These are phyloP conservation scores for Tylopilus balloui DNA, from an alignment of 768 basidiomycete genomes.

Conservation along the genomic window DNA sequence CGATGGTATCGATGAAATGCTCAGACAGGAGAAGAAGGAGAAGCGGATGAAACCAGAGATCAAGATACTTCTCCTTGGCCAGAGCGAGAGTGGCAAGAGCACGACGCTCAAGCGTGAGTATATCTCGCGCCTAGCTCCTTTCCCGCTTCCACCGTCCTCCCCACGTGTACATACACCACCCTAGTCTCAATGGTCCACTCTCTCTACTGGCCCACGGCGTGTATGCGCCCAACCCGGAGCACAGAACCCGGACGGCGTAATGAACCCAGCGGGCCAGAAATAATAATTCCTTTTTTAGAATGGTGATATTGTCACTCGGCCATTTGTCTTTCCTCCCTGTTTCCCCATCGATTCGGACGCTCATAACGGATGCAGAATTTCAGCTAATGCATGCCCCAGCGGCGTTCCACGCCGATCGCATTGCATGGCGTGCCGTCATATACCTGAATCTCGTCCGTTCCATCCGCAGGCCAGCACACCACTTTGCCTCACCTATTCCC, in stretches of 20 bases:
- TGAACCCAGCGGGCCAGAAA: background rate
- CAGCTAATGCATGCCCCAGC: constrained; percentile 76
- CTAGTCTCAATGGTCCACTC: background rate
- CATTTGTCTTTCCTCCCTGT: background rate
- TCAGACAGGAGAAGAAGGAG: constrained; percentile 61
- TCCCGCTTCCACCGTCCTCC: constrained; percentile 5
- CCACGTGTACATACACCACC: background rate
- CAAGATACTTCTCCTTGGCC: constrained; percentile 76
- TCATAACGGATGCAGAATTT: constrained; percentile 54
- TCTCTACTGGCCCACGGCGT: background rate
- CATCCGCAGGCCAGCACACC: constrained; percentile 54
- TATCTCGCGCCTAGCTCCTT: constrained; percentile 1
- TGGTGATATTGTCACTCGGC: constrained; percentile 1
- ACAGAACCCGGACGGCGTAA: background rate
- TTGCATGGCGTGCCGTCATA: constrained; percentile 84
- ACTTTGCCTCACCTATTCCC: background rate
- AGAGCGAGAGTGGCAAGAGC: constrained; percentile 88
- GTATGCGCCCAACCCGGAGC: constrained; percentile 1
- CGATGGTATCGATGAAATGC: constrained; percentile 76
- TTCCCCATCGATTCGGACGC: constrained; percentile 9
- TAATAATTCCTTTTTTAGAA: constrained; percentile 5
- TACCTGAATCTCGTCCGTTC: constrained; percentile 86
- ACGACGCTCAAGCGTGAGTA: constrained; percentile 85
- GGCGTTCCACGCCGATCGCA: constrained; percentile 73
- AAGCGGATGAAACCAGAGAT: constrained; percentile 61